Percentiles rank a stretch among this genome's conserved stretches.
These are phyloP conservation scores for Aaosphaeria arxii DNA, from an alignment of 2,329 filamentous ascomycete genomes.

Conservation along the genomic window DNA sequence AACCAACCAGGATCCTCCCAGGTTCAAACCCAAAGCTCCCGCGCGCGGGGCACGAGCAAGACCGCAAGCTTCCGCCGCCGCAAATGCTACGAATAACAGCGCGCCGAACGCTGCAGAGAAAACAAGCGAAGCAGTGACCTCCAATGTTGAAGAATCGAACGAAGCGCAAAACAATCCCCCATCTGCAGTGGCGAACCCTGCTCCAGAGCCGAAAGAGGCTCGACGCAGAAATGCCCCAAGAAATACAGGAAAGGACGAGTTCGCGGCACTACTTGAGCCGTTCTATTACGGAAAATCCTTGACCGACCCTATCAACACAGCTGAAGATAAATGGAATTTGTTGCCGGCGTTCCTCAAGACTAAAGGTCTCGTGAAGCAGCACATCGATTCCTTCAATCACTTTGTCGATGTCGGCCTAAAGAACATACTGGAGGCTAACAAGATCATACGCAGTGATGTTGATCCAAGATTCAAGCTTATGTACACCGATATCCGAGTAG, in stretches of 20 bases:
- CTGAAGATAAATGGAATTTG: conserved; percentile 91
- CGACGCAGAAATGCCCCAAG: conserved; percentile 19
- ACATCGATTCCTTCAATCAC: conserved; percentile 98
- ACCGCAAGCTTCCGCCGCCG: conserved; percentile 9
- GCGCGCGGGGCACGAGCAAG: conserved; percentile 29
- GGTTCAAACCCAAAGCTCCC: conserved; percentile 24
- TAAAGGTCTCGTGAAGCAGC: conserved; percentile 94
- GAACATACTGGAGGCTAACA: conserved; percentile 91
- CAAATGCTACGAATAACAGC: conserved; percentile 5
- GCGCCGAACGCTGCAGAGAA: conserved; percentile 2
- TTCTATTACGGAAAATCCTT: conserved; percentile 68
- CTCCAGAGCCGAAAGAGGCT: conserved; percentile 1
- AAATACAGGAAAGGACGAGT: conserved; percentile 44
- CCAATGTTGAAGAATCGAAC: neutral
- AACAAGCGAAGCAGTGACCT: neutral
- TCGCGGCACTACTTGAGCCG: conserved; percentile 64
- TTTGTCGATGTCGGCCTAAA: conserved; percentile 96
- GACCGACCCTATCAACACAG: conserved; percentile 68
- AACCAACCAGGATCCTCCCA: conserved; percentile 20
- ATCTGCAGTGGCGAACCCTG: conserved; percentile 1
- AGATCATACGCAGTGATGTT: conserved; percentile 84
- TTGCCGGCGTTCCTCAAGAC: conserved; percentile 97
- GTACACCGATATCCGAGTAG: conserved; percentile 85
- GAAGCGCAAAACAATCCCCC: conserved; percentile 4
- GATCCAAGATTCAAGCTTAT: conserved; percentile 91